Conservation (phyloP, 148 eudicot species). For the Camellia granthamiana region DNA sequence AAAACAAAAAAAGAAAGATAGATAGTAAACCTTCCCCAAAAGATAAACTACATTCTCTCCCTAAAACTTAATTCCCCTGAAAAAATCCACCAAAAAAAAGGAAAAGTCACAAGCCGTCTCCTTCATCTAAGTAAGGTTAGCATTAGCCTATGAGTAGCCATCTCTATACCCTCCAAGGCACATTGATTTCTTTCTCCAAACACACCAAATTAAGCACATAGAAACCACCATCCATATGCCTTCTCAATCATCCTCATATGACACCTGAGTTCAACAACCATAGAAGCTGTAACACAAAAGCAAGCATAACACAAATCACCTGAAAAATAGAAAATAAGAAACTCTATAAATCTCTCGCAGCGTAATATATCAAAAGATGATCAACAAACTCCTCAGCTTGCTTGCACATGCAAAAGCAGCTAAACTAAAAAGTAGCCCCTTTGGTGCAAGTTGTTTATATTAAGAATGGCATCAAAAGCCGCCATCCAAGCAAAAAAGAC, state of each 20-base stretch:
- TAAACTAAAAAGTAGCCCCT: too few relatives aligned
- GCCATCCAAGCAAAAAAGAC: too few relatives aligned
- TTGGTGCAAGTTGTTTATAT: too few relatives aligned
- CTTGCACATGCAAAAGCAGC: too few relatives aligned
- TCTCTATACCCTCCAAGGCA: background rate
- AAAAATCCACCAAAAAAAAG: background rate
- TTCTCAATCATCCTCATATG: too few relatives aligned
- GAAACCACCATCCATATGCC: background rate
- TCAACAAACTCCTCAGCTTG: too few relatives aligned
- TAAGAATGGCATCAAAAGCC: too few relatives aligned
- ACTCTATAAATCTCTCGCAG: too few relatives aligned
- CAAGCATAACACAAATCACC: background rate
- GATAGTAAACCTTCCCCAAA: background rate
- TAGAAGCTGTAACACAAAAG: background rate
- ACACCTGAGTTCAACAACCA: background rate
- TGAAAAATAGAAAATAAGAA: too few relatives aligned
- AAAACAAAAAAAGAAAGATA: too few relatives aligned
- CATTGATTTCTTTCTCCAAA: background rate
- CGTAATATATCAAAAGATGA: too few relatives aligned
- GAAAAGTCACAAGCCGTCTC: background rate
- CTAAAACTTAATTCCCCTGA: background rate
- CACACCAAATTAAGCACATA: background rate
- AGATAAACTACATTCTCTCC: background rate
- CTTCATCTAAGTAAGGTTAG: background rate
- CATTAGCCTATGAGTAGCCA: background rate